phyloP scores from a whole-genome alignment of 306 rosid genomes.

The Dalbergia oliveri region DNA sequence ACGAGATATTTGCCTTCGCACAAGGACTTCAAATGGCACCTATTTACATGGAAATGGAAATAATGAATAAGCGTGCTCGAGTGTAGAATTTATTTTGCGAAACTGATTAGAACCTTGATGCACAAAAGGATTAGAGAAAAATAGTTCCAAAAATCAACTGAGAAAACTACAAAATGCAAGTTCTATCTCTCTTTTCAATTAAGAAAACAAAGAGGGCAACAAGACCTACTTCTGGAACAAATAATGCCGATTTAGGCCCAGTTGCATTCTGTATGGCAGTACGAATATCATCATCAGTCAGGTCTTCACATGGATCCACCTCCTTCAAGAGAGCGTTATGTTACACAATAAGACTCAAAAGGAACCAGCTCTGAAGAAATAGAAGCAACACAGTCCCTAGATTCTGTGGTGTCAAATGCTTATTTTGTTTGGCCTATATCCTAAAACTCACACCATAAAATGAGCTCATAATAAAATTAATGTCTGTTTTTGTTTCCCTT shows the following conservation, averaged over 20 bases:
- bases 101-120: slow-evolving; percentile 2
- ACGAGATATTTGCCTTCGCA: slow-evolving; percentile 93
- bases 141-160: neutral
- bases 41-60: slow-evolving; percentile 47
- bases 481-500: slow-evolving; percentile 1
- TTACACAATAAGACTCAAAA: slow-evolving; percentile 44
- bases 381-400: slow-evolving; percentile 31
- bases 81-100: neutral
- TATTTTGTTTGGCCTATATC: neutral
- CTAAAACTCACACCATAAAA: neutral
- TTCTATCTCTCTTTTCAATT: neutral
- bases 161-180: slow-evolving; percentile 6
- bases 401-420: slow-evolving; percentile 11
- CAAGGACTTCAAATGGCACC: slow-evolving; percentile 98
- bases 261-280: slow-evolving; percentile 99
- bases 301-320: slow-evolving; percentile 99
- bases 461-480: neutral
- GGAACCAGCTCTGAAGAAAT: slow-evolving; percentile 24
- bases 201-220: neutral
- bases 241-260: slow-evolving; percentile 93
- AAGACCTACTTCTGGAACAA: slow-evolving; percentile 92
- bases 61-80: slow-evolving; percentile 33
- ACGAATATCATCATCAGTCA: slow-evolving; percentile 97
- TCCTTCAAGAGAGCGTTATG: slow-evolving; percentile 66
- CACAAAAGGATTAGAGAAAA: neutral